Percentiles rank a stretch among this genome's conserved stretches.
phyloP scores from a whole-genome alignment of 2,329 filamentous ascomycete species.

The Hirsutella rhossiliensis region DNA sequence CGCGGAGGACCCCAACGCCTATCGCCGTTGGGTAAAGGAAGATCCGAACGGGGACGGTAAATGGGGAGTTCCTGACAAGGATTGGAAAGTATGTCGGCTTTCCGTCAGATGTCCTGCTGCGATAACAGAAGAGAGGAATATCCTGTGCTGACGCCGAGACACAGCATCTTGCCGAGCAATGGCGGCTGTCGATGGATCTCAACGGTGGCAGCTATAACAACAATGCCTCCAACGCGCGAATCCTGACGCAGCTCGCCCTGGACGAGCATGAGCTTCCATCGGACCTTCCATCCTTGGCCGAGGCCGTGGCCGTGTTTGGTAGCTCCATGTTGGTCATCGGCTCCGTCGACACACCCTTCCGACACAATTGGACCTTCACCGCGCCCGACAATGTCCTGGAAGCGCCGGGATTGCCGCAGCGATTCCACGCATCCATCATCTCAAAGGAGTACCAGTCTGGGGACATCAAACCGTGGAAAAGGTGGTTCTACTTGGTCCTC shows the following conservation, averaged over 20 bases:
- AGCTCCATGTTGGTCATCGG: constrained; percentile 54
- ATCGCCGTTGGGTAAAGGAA: constrained; percentile 28
- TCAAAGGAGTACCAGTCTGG: constrained; percentile 62
- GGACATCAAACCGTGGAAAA: constrained; percentile 47
- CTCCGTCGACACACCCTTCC: constrained; percentile 46
- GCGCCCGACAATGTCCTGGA: constrained; percentile 21
- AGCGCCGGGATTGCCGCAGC: constrained; percentile 32
- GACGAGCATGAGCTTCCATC: constrained; percentile 27
- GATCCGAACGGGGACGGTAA: constrained; percentile 9
- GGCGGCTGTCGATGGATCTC: constrained; percentile 42
- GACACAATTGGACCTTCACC: constrained; percentile 39
- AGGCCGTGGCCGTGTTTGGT: constrained; percentile 59
- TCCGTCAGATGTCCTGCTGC: no score
- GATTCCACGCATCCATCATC: constrained; percentile 51
- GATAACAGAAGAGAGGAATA: background rate
- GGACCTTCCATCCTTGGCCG: constrained; percentile 53
- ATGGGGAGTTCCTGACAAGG: constrained; percentile 20
- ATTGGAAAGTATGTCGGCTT: constrained; percentile 34
- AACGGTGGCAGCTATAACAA: constrained; percentile 40
- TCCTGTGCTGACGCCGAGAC: constrained; percentile 1
- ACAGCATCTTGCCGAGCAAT: constrained; percentile 39
- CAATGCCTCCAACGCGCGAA: constrained; percentile 46
- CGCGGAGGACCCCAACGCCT: constrained; percentile 38
- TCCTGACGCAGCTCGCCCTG: constrained; percentile 41
- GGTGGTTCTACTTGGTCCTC: constrained; percentile 55